phyloP scores from a whole-genome alignment of 2,329 filamentous ascomycete genomes.

The Aaosphaeria arxii region DNA sequence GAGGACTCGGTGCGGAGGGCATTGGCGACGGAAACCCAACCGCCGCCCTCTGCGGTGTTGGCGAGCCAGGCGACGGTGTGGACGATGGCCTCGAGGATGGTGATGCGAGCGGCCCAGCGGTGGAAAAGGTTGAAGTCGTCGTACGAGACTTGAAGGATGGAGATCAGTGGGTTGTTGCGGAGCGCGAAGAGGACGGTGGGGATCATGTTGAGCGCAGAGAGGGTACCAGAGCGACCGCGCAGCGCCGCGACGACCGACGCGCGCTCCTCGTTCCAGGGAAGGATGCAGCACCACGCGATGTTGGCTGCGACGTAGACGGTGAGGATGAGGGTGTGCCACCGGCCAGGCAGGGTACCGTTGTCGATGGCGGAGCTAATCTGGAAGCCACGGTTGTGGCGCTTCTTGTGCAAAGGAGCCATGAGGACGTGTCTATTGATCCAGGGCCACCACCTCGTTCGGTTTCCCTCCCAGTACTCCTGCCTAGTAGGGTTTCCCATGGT shows the following conservation, averaged over 20 bases:
- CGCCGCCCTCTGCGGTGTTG: constrained; percentile 59
- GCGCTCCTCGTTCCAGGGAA: constrained; percentile 55
- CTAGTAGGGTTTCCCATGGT: constrained; percentile 41
- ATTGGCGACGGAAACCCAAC: constrained; percentile 57
- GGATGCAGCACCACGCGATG: constrained; percentile 70
- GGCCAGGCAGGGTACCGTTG: constrained; percentile 75
- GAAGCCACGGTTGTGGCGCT: constrained; percentile 74
- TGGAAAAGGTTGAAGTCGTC: constrained; percentile 94
- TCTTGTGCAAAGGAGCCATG: constrained; percentile 69
- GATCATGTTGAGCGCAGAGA: constrained; percentile 87
- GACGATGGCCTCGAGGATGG: constrained; percentile 65
- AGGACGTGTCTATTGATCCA: constrained; percentile 63
- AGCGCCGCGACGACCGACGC: constrained; percentile 69
- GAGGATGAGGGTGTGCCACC: constrained; percentile 71
- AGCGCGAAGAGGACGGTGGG: constrained; percentile 85
- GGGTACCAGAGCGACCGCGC: constrained; percentile 77
- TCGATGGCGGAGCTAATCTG: constrained; percentile 66
- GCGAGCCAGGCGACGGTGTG: constrained; percentile 73
- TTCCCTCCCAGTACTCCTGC: constrained; percentile 47
- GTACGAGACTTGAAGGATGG: constrained; percentile 80
- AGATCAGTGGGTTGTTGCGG: constrained; percentile 89
- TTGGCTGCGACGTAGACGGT: constrained; percentile 68
- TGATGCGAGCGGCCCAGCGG: constrained; percentile 76
- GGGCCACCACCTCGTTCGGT: constrained; percentile 49
- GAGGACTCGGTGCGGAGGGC: constrained; percentile 60